A percentile compares a stretch with the other conserved stretches of the same genome.
Conservation (phyloP, 1,284 basidiomycete genomes). For the Sporisorium sorghi region DNA sequence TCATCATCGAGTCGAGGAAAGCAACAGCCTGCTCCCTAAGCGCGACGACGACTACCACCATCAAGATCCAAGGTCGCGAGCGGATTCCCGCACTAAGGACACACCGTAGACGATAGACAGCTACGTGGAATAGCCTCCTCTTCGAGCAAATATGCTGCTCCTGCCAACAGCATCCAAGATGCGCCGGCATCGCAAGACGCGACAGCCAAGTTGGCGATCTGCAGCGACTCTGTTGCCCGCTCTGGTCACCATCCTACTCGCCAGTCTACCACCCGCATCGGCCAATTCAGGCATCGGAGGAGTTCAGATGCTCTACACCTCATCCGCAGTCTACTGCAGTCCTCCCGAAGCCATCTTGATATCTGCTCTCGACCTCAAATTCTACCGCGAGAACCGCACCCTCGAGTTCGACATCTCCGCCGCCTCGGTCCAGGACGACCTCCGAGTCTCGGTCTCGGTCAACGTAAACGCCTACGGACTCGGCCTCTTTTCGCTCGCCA, state of each 20-base stretch:
- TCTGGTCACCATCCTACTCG: constrained; percentile 13
- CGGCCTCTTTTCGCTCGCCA: constrained; percentile 58
- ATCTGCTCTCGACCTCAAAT: constrained; percentile 55
- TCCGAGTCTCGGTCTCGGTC: constrained; percentile 49
- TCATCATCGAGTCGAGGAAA: neutral
- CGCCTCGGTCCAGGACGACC: constrained; percentile 54
- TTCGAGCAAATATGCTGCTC: constrained; percentile 5
- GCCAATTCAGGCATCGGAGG: constrained; percentile 34
- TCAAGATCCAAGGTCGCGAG: neutral
- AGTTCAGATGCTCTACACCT: constrained; percentile 53
- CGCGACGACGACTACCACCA: neutral
- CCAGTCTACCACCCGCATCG: constrained; percentile 5
- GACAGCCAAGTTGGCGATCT: neutral
- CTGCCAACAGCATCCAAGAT: neutral
- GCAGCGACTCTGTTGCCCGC: constrained; percentile 4
- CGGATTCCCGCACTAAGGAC: neutral
- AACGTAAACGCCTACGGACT: constrained; percentile 66
- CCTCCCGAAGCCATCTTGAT: constrained; percentile 63
- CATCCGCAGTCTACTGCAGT: constrained; percentile 65
- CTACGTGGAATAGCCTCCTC: neutral
- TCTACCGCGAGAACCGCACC: constrained; percentile 61
- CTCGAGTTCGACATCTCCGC: constrained; percentile 66
- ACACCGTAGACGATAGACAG: neutral
- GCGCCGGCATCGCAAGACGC: neutral
- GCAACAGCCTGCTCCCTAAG: no score